Conservation (phyloP, 2,329 filamentous ascomycete genomes). For the Chaetoscypha palmicola region DNA sequence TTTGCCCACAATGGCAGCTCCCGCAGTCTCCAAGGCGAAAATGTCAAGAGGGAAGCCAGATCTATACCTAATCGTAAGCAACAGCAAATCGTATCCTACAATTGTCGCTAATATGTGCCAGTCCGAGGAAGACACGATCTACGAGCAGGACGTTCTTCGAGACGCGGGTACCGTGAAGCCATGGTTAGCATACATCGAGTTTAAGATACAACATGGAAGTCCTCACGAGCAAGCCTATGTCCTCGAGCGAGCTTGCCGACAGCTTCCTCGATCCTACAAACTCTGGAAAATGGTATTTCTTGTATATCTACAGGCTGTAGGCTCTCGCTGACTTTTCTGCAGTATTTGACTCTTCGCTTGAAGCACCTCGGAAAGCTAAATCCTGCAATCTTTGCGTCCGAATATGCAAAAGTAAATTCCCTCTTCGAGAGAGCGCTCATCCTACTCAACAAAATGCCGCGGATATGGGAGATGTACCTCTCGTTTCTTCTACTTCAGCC, state of each 20-base stretch:
- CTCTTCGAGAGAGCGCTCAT: constrained; percentile 90
- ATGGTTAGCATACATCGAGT: constrained; percentile 90
- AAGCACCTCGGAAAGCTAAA: constrained; percentile 79
- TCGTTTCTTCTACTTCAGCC: constrained; percentile 85
- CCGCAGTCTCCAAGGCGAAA: constrained; percentile 27
- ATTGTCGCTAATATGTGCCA: constrained; percentile 35
- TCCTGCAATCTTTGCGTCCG: constrained; percentile 66
- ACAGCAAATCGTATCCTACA: background rate
- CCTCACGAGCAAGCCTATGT: constrained; percentile 77
- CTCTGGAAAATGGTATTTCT: constrained; percentile 81
- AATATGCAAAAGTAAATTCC: constrained; percentile 90
- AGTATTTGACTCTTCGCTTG: constrained; percentile 81
- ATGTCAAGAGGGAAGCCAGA: constrained; percentile 28
- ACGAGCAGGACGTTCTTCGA: constrained; percentile 91
- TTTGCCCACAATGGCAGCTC: constrained; percentile 30
- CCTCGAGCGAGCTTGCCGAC: constrained; percentile 83
- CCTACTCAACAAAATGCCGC: constrained; percentile 96
- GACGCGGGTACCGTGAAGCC: constrained; percentile 82
- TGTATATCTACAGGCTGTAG: background rate
- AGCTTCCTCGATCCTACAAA: constrained; percentile 93
- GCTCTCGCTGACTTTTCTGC: constrained; percentile 15
- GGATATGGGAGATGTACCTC: constrained; percentile 97
- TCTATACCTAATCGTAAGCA: constrained; percentile 33
- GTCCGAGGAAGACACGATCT: constrained; percentile 83
- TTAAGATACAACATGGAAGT: constrained; percentile 81